These are phyloP conservation scores for Tolypocladium cylindrosporum DNA, from an alignment of 2,329 filamentous ascomycete genomes.

Conservation along the genomic window DNA sequence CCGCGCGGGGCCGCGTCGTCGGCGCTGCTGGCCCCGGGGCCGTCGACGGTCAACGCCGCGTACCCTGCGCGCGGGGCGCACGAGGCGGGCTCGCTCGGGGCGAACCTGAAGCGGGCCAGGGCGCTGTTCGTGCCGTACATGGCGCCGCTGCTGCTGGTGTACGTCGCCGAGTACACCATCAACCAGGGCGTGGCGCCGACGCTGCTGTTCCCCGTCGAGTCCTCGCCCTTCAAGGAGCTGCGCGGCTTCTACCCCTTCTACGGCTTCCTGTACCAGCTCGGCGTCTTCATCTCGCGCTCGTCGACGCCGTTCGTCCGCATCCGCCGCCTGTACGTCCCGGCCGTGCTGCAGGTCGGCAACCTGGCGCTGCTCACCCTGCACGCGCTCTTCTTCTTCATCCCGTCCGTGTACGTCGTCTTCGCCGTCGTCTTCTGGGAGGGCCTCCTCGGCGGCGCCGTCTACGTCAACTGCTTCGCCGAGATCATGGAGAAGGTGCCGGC, in stretches of 20 bases:
- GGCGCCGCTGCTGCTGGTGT: constrained; percentile 84
- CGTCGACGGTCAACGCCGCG: constrained; percentile 27
- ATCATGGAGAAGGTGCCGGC: constrained; percentile 74
- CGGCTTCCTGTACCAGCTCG: constrained; percentile 86
- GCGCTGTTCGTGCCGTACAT: constrained; percentile 72
- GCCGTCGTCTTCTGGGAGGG: constrained; percentile 88
- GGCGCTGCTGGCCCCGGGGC: constrained; percentile 36
- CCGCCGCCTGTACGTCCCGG: constrained; percentile 70
- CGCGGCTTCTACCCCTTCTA: constrained; percentile 93
- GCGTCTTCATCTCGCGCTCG: constrained; percentile 89
- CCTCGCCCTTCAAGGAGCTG: constrained; percentile 70
- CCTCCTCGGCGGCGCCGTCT: constrained; percentile 79
- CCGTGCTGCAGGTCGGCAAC: constrained; percentile 73
- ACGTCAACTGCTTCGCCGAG: constrained; percentile 92
- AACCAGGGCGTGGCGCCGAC: constrained; percentile 92
- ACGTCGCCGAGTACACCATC: constrained; percentile 93
- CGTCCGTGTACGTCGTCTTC: constrained; percentile 80
- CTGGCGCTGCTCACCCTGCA: constrained; percentile 65
- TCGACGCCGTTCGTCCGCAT: constrained; percentile 82
- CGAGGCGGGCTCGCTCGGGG: constrained; percentile 24
- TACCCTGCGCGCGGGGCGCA: constrained; percentile 20
- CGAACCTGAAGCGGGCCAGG: constrained; percentile 55
- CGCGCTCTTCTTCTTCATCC: constrained; percentile 70
- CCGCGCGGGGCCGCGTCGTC: too few species aligned
- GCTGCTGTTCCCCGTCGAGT: constrained; percentile 69